These are phyloP conservation scores for Hymenoscyphus occultus DNA, from an alignment of 2,329 filamentous ascomycete species.

Conservation along the genomic window DNA sequence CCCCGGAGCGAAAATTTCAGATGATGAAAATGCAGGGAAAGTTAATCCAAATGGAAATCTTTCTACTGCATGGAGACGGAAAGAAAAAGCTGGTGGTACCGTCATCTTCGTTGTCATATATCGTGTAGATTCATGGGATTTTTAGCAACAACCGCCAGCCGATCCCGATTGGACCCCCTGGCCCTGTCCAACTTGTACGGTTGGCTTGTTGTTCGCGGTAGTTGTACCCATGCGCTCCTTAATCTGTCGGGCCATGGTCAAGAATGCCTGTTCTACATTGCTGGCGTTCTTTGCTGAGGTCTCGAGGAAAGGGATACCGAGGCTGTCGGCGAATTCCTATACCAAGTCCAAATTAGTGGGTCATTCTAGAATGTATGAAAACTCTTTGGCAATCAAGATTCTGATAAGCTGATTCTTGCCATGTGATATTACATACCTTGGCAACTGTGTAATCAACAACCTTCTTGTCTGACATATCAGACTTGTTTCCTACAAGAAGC, in stretches of 20 bases:
- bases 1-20: not conserved
- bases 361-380: slow-evolving; percentile 8
- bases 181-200: slow-evolving; percentile 91
- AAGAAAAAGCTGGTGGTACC: not conserved
- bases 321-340: slow-evolving; percentile 97
- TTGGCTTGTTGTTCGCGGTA: slow-evolving; percentile 94
- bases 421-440: slow-evolving; percentile 65
- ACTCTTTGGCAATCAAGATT: slow-evolving; percentile 20
- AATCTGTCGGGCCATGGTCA: slow-evolving; percentile 99
- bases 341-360: slow-evolving; percentile 22
- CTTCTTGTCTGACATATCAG: slow-evolving; percentile 99
- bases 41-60: slow-evolving; percentile 2
- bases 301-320: slow-evolving; percentile 98
- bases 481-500: slow-evolving; percentile 99
- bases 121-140: not conserved
- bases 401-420: slow-evolving; percentile 26
- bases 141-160: slow-evolving; percentile 87
- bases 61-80: not conserved
- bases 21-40: not conserved
- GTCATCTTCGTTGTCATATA: not conserved
- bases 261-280: slow-evolving; percentile 99
- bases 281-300: slow-evolving; percentile 99
- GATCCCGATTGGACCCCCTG: slow-evolving; percentile 88
- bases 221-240: slow-evolving; percentile 99
- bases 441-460: slow-evolving; percentile 99